phyloP scores from a whole-genome alignment of 2,329 filamentous ascomycete species.

The Aspergillus pseudotamarii region DNA sequence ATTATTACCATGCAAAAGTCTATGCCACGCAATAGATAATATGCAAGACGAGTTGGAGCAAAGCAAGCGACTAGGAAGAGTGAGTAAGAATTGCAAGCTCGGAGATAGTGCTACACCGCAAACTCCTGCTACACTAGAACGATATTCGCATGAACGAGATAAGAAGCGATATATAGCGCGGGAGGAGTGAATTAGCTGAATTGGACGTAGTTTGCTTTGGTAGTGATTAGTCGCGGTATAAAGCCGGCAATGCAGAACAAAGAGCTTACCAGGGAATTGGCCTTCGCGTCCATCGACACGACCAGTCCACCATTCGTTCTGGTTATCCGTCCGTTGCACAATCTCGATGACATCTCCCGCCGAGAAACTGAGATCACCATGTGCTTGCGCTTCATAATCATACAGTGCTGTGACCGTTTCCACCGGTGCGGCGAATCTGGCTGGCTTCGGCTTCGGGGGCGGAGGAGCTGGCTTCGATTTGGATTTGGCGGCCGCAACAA shows the following conservation, averaged over 20 bases:
- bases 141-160: conserved; percentile 10
- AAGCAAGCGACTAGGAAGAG: neutral
- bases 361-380: conserved; percentile 88
- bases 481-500: conserved; percentile 65
- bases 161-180: conserved; percentile 15
- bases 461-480: conserved; percentile 69
- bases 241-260: neutral
- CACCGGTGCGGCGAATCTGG: conserved; percentile 67
- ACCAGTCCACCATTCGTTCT: conserved; percentile 97
- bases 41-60: neutral
- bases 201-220: conserved; percentile 42
- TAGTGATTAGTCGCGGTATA: conserved; percentile 14
- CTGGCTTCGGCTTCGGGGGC: conserved; percentile 82
- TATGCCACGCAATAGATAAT: conserved; percentile 1
- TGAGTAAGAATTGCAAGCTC: neutral
- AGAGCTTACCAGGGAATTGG: conserved; percentile 84
- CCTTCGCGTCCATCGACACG: conserved; percentile 77
- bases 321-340: conserved; percentile 76
- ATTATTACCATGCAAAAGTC: neutral
- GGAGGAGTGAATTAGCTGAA: conserved; percentile 28
- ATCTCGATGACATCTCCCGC: conserved; percentile 92
- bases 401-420: conserved; percentile 91
- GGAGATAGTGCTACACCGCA: conserved; percentile 5
- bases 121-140: conserved; percentile 11
- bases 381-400: conserved; percentile 93